Conservation (phyloP, 805 yeast genomes). For the Kodamaea kaohsiungensis region DNA sequence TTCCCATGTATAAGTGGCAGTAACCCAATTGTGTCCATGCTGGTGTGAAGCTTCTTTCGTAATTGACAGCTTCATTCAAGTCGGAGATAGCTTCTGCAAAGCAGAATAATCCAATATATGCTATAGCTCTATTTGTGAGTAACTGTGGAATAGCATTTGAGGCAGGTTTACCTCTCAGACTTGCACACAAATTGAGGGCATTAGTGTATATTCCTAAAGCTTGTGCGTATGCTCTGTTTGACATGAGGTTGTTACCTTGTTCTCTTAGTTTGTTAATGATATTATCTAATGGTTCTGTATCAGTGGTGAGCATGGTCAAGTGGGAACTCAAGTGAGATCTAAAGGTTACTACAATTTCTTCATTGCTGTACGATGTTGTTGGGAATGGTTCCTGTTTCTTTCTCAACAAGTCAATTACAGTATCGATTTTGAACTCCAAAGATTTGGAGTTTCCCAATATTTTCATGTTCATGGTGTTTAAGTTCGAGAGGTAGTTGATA, state of each 20-base stretch:
- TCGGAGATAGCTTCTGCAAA: constrained; percentile 41
- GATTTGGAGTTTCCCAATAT: constrained; percentile 4
- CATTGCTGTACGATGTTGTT: background rate
- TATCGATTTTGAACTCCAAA: constrained; percentile 6
- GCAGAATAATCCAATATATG: constrained; percentile 42
- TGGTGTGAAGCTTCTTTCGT: constrained; percentile 37
- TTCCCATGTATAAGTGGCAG: constrained; percentile 43
- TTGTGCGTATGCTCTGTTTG: constrained; percentile 36
- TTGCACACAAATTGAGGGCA: constrained; percentile 28
- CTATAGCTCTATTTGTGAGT: constrained; percentile 40
- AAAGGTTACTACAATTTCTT: background rate
- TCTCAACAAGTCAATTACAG: constrained; percentile 5
- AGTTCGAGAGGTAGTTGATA: background rate
- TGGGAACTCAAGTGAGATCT: constrained; percentile 3
- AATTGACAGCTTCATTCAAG: constrained; percentile 30
- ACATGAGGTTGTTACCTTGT: constrained; percentile 42
- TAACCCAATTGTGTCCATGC: constrained; percentile 48
- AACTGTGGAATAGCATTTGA: constrained; percentile 27
- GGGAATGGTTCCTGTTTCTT: background rate
- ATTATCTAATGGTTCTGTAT: background rate
- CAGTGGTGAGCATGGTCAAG: constrained; percentile 1
- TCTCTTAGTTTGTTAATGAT: constrained; percentile 30
- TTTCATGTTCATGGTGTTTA: background rate
- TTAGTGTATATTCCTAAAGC: constrained; percentile 40
- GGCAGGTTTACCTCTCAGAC: background rate